These are phyloP conservation scores for Xerocomus brunneocitrinus DNA, from an alignment of 768 basidiomycete species.

Conservation along the genomic window DNA sequence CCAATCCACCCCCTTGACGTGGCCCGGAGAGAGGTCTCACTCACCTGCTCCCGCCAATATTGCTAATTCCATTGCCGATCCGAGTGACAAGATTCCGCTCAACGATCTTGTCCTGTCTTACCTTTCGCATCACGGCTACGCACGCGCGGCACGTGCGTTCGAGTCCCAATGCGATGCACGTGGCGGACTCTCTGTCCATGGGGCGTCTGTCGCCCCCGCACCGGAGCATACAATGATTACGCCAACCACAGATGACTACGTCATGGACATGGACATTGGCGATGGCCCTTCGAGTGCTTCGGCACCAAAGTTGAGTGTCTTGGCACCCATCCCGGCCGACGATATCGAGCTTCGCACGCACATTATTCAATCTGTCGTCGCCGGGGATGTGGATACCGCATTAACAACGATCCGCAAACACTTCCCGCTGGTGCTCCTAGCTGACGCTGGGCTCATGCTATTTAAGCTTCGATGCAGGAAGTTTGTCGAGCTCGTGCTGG, in stretches of 20 bases:
- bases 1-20: slow-evolving; percentile 51
- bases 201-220: slow-evolving; percentile 2
- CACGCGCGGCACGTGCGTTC: slow-evolving; percentile 64
- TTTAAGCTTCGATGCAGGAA: slow-evolving; percentile 82
- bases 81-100: slow-evolving; percentile 53
- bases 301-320: slow-evolving; percentile 7
- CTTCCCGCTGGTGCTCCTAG: slow-evolving; percentile 61
- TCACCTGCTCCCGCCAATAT: slow-evolving; percentile 3
- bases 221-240: neutral
- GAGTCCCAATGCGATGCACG: slow-evolving; percentile 41
- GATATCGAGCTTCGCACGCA: slow-evolving; percentile 66
- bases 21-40: slow-evolving; percentile 27
- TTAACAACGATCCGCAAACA: slow-evolving; percentile 50
- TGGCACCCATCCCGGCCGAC: slow-evolving; percentile 31
- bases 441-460: slow-evolving; percentile 64
- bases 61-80: slow-evolving; percentile 33
- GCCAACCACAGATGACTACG: slow-evolving; percentile 34
- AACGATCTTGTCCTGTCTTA: slow-evolving; percentile 76
- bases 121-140: slow-evolving; percentile 82
- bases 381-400: slow-evolving; percentile 69
- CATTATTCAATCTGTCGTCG: slow-evolving; percentile 63
- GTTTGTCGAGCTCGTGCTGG: slow-evolving; percentile 78
- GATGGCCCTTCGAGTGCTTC: slow-evolving; percentile 13
- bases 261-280: slow-evolving; percentile 44
- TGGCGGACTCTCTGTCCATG: slow-evolving; percentile 20